Evolutionary conservation across 169 alveolate species (phyloP), one percentile per base, ranked within the genome.

Genomic region (Cryptosporidium bovis): DNA sequence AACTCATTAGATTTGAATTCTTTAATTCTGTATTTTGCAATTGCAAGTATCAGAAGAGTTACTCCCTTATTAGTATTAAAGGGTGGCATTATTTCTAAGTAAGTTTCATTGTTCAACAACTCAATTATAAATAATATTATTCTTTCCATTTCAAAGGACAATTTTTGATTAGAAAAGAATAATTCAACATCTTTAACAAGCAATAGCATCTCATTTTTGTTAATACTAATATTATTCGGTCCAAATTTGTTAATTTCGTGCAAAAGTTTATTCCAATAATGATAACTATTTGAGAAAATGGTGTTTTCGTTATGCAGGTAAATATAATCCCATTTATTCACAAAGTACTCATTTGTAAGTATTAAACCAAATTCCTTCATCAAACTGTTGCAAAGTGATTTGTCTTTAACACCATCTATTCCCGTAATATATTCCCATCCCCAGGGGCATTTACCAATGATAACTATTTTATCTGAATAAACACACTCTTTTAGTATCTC

Each of bases 381-480:
- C 3, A 77, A 40, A 3, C 16, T 60, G n/a, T 77, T 77, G 5
- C 65, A 56, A 58, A 77, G 29, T 24, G 71, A 58, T 13, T 77
- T 15, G 3, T 24, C 24, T 15, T 60, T 44, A 16, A 77, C 2
- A 18, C 13, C 29, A 31, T 66, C 67, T 18, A 46, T 7, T 58
- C 64, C 60, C 12, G 20, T 40, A 4, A 18, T 34, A 36, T 56
- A 56, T 62, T 77, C 87, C 87, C 87, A 77, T 16, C 87, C 87
- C 87, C 87, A 77, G 0, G 87, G 87, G 16, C 87, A 77, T n/a
- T 58, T 20, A 34, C 77, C 87, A 24, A 77, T 31, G 15, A 77
- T 62, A 34, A 77, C 20, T 27, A 77, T 18, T 12, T 46, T 46
- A 20, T 71, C 87, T n/a, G 29, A 18, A 36, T 12, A 60, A 77